Base-by-base conservation (phyloP, 257 asterid genomes). In the Scutellaria barbata region DNA sequence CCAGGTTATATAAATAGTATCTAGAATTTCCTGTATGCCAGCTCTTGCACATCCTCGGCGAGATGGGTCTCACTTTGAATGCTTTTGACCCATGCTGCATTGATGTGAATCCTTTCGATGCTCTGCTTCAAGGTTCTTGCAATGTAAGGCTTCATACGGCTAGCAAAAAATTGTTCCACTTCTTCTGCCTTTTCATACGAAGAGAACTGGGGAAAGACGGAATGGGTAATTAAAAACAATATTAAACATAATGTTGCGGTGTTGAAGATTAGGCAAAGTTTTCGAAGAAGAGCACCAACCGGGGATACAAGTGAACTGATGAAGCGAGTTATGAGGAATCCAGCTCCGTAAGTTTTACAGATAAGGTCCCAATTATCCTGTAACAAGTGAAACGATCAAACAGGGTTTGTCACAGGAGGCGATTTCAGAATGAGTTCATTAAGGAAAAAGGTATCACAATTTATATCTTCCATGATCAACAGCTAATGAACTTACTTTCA, bases 41-140 rank as follows among this genome's bases (percentile, higher is more conserved):
- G 86, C 89, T 87, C 97, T 61, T 73, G 80, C 41, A 90, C 84
- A 37, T 69, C 85, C 41, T 85, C 86, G 6, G 87, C 76, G 33
- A 92, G 89, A 80, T 80, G 64, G 52, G 85, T 81, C 89, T 90
- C 98, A 8, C 67, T 77, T 69, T 63, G 88, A 85, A 92, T 87
- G 95, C 92, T 84, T 69, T 82, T 76, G 13, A 85, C 92, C 96
- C 96, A 90, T 14, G 87, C 87, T 10, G 96, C 87, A 9, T 90
- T 88, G 33, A 92, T 87, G 63, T 82, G 93, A 64, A 90, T 86
- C 75, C 85, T 82, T 79, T 93, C 97, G 7, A 89, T 73, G 86
- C 96, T 89, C 82, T 94, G 99, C 85, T 87, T 94, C 84, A 94
- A 76, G 12, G 98, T 94, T 85, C 99, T 83, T 8, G 89, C 93